Evolutionary conservation across 1,139 yeast genomes (phyloP).

Genomic region (Casaregolazyma lundiana): DNA sequence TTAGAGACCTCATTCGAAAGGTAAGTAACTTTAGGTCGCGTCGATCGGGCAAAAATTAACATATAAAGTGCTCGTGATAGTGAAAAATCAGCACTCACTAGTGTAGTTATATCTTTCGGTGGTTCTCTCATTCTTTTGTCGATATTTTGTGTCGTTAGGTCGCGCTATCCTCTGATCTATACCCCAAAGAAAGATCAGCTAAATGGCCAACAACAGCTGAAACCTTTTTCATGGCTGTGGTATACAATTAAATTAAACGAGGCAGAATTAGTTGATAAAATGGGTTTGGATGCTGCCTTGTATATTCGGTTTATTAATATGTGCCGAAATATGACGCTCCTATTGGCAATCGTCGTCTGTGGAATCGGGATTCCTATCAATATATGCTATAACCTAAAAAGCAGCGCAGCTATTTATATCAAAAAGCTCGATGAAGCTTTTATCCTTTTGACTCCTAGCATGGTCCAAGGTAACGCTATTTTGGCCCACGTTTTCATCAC

Average conservation of each 20-base stretch:
- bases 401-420: conserved; percentile 21
- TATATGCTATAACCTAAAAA: conserved; percentile 30
- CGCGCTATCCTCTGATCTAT: conserved; percentile 34
- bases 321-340: conserved; percentile 31
- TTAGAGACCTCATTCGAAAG: conserved; percentile 21
- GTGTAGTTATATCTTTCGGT: conserved; percentile 33
- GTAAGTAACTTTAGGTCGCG: conserved; percentile 13
- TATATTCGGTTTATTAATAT: conserved; percentile 33
- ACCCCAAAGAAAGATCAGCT: conserved; percentile 31
- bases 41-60: neutral
- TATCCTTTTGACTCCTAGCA: conserved; percentile 36
- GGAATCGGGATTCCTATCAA: conserved; percentile 38
- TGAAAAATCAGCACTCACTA: conserved; percentile 34
- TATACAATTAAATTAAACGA: conserved; percentile 26
- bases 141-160: conserved; percentile 33
- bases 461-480: conserved; percentile 32
- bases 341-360: conserved; percentile 33
- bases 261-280: conserved; percentile 26
- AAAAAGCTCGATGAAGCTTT: conserved; percentile 31
- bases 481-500: conserved; percentile 35
- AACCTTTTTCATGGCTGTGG: conserved; percentile 30
- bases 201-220: conserved; percentile 21
- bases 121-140: conserved; percentile 30
- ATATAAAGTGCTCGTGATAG: conserved; percentile 24
- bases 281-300: conserved; percentile 38